phyloP scores from a whole-genome alignment of 1,284 basidiomycete genomes.

The Bondarzewia mesenterica region DNA sequence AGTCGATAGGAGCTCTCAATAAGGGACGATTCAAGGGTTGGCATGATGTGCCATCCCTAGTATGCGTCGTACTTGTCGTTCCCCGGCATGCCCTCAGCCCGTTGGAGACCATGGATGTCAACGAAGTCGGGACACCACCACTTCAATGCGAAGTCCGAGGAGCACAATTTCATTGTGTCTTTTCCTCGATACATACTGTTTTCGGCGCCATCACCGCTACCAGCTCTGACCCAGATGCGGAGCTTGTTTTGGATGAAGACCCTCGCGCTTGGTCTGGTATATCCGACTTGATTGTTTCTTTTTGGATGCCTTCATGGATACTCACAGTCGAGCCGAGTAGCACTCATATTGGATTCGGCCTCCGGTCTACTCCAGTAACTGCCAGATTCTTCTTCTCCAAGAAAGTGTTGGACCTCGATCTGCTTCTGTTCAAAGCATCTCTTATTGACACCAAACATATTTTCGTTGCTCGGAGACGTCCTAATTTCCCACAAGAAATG shows the following conservation, averaged over 20 bases:
- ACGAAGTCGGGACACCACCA: conserved; percentile 19
- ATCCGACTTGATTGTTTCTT: conserved; percentile 26
- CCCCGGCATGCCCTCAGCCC: conserved; percentile 23
- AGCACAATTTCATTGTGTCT: conserved; percentile 18
- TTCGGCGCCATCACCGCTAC: conserved; percentile 21
- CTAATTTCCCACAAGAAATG: background rate
- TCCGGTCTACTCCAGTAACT: conserved; percentile 18
- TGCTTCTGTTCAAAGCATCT: background rate
- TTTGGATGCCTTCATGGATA: conserved; percentile 21
- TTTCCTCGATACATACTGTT: conserved; percentile 22
- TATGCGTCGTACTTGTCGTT: conserved; percentile 23
- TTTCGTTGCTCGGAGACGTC: conserved; percentile 1
- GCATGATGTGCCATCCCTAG: conserved; percentile 19
- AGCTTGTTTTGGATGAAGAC: conserved; percentile 26
- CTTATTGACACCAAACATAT: background rate
- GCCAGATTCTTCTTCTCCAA: background rate
- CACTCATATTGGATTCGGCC: conserved; percentile 19
- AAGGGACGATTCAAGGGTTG: conserved; percentile 20
- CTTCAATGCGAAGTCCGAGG: conserved; percentile 24
- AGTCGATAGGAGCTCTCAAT: background rate
- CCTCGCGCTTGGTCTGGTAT: conserved; percentile 21
- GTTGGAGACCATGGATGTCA: conserved; percentile 12
- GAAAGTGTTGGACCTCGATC: background rate
- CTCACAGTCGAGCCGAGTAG: conserved; percentile 19
- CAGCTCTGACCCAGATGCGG: conserved; percentile 17